phyloP scores from a whole-genome alignment of 1,284 basidiomycete genomes.

The Phellopilus nigrolimitatus region DNA sequence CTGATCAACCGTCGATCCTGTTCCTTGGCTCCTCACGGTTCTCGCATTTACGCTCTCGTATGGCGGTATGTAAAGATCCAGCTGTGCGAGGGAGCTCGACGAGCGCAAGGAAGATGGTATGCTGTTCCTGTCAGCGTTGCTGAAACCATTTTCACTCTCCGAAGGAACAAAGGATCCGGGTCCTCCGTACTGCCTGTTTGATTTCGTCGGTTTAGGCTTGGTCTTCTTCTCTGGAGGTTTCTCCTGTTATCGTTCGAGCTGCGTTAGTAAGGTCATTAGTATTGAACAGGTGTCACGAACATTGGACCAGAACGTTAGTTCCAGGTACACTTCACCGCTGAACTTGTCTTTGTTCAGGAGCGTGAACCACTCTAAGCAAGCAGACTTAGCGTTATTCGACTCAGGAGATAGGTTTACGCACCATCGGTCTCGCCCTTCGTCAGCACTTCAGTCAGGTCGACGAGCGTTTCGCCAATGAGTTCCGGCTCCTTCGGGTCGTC shows the following conservation, averaged over 20 bases:
- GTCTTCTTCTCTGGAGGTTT: constrained; percentile 67
- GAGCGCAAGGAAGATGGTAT: constrained; percentile 54
- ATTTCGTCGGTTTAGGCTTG: constrained; percentile 44
- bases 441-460: constrained; percentile 87
- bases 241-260: constrained; percentile 45
- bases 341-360: constrained; percentile 88
- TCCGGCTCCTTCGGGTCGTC: constrained; percentile 95
- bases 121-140: constrained; percentile 35
- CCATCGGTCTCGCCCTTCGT: constrained; percentile 97
- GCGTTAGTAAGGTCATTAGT: constrained; percentile 7
- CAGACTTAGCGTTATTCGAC: background rate
- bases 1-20: constrained; percentile 42
- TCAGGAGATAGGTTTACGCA: constrained; percentile 36
- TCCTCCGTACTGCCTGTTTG: constrained; percentile 65
- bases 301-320: constrained; percentile 94
- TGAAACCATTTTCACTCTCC: constrained; percentile 35
- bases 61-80: constrained; percentile 70
- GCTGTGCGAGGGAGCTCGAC: constrained; percentile 52
- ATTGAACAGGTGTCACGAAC: constrained; percentile 45
- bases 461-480: constrained; percentile 86
- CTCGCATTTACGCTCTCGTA: constrained; percentile 40
- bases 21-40: constrained; percentile 31
- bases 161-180: constrained; percentile 68
- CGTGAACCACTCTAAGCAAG: constrained; percentile 97
- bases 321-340: constrained; percentile 89